Base-by-base conservation (phyloP, 257 asterid genomes). In the Striga asiatica region DNA sequence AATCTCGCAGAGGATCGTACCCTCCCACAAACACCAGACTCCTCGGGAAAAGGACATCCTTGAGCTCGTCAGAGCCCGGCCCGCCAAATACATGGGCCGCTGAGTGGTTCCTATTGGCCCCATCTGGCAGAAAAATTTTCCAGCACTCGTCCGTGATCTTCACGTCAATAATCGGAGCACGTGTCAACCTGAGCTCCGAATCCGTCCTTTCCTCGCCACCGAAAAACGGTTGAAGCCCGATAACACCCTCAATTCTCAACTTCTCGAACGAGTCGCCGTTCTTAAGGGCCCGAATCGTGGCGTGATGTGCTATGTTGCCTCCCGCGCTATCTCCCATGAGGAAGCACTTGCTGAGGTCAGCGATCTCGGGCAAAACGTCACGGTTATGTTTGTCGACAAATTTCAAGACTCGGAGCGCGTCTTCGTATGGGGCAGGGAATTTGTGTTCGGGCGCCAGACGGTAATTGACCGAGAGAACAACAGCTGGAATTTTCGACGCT, bases 241-340 rank as follows among this genome's bases (percentile, higher is more conserved):
- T 3, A 18, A 71, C 5, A 3, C 80, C 82, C 0, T 1, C 12
- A 25, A 79, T 60, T 27, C 55, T 66, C 21, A 71, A 8, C 3
- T 38, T 65, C 4, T 35, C 47, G 16, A 75, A 63, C 31, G 55
- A 50, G 2, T 49, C 21, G 5, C 28, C 24, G 9, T 54, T 27
- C 17, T 54, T 53, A 29, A 61, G 43, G 5, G 71, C 70, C 64
- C 60, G 46, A 0, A 60, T 7, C 2, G 76, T 47, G 8, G 73
- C 55, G 35, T 75, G 78, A 47, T 78, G 85, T 8, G 74, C 72
- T 42, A 74, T 74, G 70, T 71, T 78, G 43, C 71, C 78, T 8
- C 84, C 81, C 5, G 78, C 76, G 7, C 84, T 78, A 12, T 78
- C 81, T 18, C 81, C 81, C 2, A 64, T 80, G 8, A 78, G n/a